A percentile compares a stretch with the other conserved stretches of the same genome.
These are phyloP conservation scores for Biancaea sappan DNA, from an alignment of 306 rosid species.

Conservation along the genomic window DNA sequence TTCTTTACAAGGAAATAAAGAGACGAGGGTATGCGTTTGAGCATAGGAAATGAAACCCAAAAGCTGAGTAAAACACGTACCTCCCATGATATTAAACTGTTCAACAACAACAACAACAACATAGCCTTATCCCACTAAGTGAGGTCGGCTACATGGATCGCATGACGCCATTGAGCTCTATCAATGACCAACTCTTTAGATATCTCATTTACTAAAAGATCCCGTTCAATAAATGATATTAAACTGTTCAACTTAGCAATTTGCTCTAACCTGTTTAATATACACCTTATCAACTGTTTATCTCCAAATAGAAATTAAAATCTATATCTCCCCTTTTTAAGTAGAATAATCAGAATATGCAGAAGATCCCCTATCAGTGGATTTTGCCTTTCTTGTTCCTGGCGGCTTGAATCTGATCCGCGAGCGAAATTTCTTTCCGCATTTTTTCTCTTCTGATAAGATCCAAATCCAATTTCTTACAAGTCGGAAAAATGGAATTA, in stretches of 20 bases:
- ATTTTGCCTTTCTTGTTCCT: conserved; percentile 52
- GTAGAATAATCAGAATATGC: conserved; percentile 21
- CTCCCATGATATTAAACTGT: conserved; percentile 10
- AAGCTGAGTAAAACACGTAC: conserved; percentile 7
- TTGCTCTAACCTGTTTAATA: conserved; percentile 19
- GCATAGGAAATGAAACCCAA: background rate
- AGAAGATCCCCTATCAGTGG: conserved; percentile 29
- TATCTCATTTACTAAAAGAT: too few species aligned
- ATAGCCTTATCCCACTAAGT: too few species aligned
- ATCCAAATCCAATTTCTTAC: conserved; percentile 67
- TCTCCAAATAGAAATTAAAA: conserved; percentile 32
- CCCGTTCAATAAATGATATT: conserved; percentile 18
- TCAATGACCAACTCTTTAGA: too few species aligned
- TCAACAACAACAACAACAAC: too few species aligned
- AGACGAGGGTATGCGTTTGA: background rate
- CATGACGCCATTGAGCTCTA: too few species aligned
- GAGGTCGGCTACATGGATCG: too few species aligned
- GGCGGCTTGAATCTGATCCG: conserved; percentile 81
- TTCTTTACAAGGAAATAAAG: background rate
- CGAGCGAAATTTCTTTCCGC: conserved; percentile 60
- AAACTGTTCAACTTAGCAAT: conserved; percentile 1
- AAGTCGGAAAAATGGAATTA: conserved; percentile 41
- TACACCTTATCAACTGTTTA: conserved; percentile 15
- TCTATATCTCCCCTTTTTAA: conserved; percentile 15
- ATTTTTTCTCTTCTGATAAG: conserved; percentile 58